Conservation (phyloP, 2,329 filamentous ascomycete genomes). For the Aspergillus sp. region DNA sequence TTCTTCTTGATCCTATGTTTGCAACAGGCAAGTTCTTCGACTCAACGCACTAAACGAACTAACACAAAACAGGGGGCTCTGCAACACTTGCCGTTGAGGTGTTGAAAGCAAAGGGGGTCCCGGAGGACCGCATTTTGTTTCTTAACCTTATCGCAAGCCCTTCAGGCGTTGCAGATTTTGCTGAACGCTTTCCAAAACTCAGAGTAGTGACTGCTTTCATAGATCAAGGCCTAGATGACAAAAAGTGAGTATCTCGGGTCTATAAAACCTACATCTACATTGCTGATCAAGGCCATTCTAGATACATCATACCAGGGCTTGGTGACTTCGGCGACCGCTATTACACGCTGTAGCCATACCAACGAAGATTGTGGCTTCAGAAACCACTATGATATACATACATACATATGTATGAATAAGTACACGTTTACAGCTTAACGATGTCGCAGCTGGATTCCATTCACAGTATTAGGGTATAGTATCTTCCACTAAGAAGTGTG, state of each 20-base stretch:
- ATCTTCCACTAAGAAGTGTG: neutral
- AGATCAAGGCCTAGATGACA: slow-evolving; percentile 93
- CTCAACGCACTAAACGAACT: neutral
- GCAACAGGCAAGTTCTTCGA: slow-evolving; percentile 70
- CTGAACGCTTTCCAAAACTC: slow-evolving; percentile 82
- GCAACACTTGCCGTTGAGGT: slow-evolving; percentile 97
- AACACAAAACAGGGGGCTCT: slow-evolving; percentile 68
- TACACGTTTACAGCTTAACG: neutral
- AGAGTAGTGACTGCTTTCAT: slow-evolving; percentile 95
- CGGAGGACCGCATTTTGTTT: slow-evolving; percentile 93
- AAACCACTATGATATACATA: neutral
- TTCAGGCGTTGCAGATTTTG: slow-evolving; percentile 85
- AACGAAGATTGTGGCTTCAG: neutral
- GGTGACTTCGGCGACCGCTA: slow-evolving; percentile 96
- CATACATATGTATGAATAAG: neutral
- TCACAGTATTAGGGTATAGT: neutral
- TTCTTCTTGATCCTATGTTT: slow-evolving; percentile 98
- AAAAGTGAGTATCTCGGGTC: slow-evolving; percentile 70
- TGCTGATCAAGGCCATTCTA: slow-evolving; percentile 44
- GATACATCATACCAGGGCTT: slow-evolving; percentile 91
- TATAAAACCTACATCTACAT: neutral
- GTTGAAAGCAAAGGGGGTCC: slow-evolving; percentile 83
- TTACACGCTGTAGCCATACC: slow-evolving; percentile 71
- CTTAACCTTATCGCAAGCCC: slow-evolving; percentile 97
- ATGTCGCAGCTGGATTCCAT: neutral